Base-by-base conservation (phyloP, 23 red algal genomes). In the Gracilaria gracilis region DNA sequence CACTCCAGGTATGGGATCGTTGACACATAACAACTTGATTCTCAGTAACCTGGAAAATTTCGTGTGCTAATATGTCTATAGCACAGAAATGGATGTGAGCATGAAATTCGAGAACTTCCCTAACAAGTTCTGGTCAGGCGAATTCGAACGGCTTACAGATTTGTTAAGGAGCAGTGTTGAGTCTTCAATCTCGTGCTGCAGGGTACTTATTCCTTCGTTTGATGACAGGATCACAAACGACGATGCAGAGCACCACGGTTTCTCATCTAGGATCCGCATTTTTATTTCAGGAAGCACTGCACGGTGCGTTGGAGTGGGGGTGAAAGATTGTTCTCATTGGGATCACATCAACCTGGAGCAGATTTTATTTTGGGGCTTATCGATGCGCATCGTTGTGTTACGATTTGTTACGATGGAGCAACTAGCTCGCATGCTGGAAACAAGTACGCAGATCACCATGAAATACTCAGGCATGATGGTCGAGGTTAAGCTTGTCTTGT, bases 271-370 rank as follows among this genome's bases (percentile, higher is more conserved):
- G 48, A 79, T 79, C 1, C 74, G 74, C 6, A 79, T 44, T 12
- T 79, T 55, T 79, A 9, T 24, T 32, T 33, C 24, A 51, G 74
- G 48, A 15, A 16, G 29, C 42, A 14, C n/a, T 11, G 13, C 54
- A 9, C 74, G 38, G 9, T 55, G 48, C 14, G 48, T 79, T 1
- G 74, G 54, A 57, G 53, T 79, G 20, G 32, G 36, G 14, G 44
- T 79, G 7, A 36, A 53, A 0, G 74, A 53, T 32, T 79, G 34
- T 16, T 29, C 48, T 57, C 31, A 34, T 55, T 79, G 74, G 74
- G 74, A 79, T 36, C 74, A 79, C 27, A 34, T 57, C 20, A 79
- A 55, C 24, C 9, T 79, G 1, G 74, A 79, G 15, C 74, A 79
- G 27, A 19, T 57, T 35, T 44, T 79, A 14, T 35, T 79, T 21